phyloP scores from a whole-genome alignment of 495 filamentous ascomycete genomes.

The Aspergillus ostianus region DNA sequence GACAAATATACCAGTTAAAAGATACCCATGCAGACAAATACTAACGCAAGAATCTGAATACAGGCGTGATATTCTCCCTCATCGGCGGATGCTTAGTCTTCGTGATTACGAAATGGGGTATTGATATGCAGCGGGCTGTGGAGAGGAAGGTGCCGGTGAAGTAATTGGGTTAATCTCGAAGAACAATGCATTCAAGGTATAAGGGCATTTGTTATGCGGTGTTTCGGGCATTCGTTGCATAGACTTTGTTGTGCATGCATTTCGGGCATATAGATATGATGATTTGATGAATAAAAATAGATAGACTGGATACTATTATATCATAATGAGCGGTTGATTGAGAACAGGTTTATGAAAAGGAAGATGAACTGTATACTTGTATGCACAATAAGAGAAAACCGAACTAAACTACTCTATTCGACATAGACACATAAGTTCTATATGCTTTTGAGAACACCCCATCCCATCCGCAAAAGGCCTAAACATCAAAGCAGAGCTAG shows the following conservation, averaged over 20 bases:
- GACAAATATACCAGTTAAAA: background rate
- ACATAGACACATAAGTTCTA: background rate
- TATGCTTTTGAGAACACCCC: background rate
- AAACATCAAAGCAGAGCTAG: conserved; percentile 4
- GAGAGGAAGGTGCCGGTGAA: conserved; percentile 27
- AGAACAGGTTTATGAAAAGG: no score
- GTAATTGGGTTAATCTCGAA: background rate
- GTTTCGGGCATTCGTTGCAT: background rate
- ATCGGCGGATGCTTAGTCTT: conserved; percentile 34
- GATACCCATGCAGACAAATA: no score
- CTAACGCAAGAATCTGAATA: no score
- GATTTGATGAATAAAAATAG: background rate
- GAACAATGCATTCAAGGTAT: no score
- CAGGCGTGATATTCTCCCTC: conserved; percentile 37
- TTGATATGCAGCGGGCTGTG: conserved; percentile 45
- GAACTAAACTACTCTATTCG: no score
- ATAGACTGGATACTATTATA: background rate
- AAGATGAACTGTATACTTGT: no score
- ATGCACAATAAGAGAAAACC: no score
- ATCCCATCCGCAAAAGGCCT: background rate
- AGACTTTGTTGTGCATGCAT: no score
- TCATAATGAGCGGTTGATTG: no score
- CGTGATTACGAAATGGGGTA: conserved; percentile 36
- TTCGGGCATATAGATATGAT: no score
- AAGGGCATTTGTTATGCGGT: no score